phyloP scores from a whole-genome alignment of 2,329 filamentous ascomycete genomes.

The Botrytis squamosa region DNA sequence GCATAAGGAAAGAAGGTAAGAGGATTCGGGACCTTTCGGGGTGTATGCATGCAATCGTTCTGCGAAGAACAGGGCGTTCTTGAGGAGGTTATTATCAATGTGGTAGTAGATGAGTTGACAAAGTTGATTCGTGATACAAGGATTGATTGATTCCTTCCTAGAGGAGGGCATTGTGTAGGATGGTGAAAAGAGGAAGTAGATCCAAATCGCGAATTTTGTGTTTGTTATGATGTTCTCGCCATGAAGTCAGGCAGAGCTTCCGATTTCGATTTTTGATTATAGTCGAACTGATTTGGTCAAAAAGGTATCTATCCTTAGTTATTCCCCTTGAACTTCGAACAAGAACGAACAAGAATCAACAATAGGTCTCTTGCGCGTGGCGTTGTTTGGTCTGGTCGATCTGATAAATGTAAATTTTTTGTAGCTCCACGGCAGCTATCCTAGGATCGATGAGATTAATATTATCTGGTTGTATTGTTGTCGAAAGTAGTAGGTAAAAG shows the following conservation, averaged over 20 bases:
- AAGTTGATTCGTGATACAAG: constrained; percentile 41
- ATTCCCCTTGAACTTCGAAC: not conserved
- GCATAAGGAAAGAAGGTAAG: constrained; percentile 80
- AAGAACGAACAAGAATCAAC: not conserved
- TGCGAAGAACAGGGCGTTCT: constrained; percentile 92
- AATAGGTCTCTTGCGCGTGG: constrained; percentile 14
- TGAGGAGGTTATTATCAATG: constrained; percentile 84
- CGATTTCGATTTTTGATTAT: not conserved
- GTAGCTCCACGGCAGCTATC: constrained; percentile 8
- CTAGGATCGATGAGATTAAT: constrained; percentile 11
- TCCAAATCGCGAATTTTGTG: constrained; percentile 25
- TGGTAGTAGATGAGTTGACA: constrained; percentile 64
- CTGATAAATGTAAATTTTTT: constrained; percentile 12
- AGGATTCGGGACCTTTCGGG: constrained; percentile 73
- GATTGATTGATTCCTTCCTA: constrained; percentile 26
- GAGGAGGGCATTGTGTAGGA: constrained; percentile 35
- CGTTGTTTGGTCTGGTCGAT: constrained; percentile 24
- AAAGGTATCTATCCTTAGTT: constrained; percentile 2
- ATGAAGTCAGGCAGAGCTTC: constrained; percentile 31
- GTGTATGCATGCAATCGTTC: constrained; percentile 84
- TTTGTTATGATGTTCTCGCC: constrained; percentile 35
- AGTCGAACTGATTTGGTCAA: not conserved
- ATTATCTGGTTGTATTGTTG: constrained; percentile 16
- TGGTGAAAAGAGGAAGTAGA: constrained; percentile 24
- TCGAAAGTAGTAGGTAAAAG: not conserved